Percentiles rank a stretch among this genome's conserved stretches.
Evolutionary conservation across 2,329 filamentous ascomycete species (phyloP).

Genomic region (Gaeumannomyces tritici): DNA sequence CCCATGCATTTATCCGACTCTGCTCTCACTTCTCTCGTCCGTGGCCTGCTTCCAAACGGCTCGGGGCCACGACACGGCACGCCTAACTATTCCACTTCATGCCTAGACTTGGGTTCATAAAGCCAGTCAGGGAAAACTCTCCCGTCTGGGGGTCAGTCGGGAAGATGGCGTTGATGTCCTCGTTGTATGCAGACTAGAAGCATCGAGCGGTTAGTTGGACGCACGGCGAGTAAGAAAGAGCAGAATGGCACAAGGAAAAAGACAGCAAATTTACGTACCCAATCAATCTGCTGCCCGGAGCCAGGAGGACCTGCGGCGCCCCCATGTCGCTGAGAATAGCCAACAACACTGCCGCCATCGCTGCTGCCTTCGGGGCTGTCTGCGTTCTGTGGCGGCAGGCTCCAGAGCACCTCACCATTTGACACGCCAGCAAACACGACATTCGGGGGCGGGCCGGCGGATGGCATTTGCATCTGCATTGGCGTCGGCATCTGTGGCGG

Average conservation of each 20-base stretch:
- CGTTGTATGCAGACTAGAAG: background rate
- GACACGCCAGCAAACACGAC: conserved; percentile 37
- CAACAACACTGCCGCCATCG: conserved; percentile 26
- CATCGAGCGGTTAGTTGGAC: no score
- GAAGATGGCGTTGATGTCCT: conserved; percentile 16
- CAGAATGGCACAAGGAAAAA: no score
- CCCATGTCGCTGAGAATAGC: conserved; percentile 4
- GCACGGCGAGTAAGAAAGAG: no score
- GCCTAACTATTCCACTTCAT: conserved; percentile 16
- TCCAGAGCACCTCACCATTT: conserved; percentile 38
- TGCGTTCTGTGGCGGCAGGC: conserved; percentile 25
- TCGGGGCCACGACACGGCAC: background rate
- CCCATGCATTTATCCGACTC: background rate
- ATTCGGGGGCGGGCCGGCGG: conserved; percentile 11
- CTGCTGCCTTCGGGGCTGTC: conserved; percentile 29
- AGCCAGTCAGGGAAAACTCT: conserved; percentile 25
- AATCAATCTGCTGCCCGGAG: conserved; percentile 48
- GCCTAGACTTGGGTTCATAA: conserved; percentile 23
- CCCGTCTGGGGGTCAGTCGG: conserved; percentile 27
- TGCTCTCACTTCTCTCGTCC: background rate
- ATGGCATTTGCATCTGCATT: conserved; percentile 5
- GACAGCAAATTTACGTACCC: no score
- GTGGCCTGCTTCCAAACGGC: background rate
- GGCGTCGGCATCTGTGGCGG: background rate
- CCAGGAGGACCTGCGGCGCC: background rate